These are phyloP conservation scores for Lentinula lateritia DNA, from an alignment of 768 basidiomycete genomes.

Conservation along the genomic window DNA sequence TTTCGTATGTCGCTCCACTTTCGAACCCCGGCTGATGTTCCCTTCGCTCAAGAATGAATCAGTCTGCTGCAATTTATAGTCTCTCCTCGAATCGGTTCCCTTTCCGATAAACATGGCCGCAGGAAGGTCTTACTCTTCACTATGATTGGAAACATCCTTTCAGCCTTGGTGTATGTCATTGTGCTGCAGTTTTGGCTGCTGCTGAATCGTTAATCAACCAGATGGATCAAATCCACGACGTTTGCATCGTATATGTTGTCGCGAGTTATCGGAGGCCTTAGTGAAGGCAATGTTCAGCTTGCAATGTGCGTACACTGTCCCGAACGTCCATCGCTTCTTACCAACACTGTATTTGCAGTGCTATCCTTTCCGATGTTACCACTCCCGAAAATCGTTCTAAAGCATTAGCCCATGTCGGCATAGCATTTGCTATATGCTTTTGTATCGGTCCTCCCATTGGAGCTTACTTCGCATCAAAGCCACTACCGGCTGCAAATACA, in stretches of 20 bases:
- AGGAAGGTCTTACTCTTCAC: constrained; percentile 76
- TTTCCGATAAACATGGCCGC: constrained; percentile 90
- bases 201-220: constrained; percentile 19
- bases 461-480: constrained; percentile 91
- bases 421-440: constrained; percentile 96
- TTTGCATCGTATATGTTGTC: constrained; percentile 90
- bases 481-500: constrained; percentile 53
- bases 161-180: constrained; percentile 72
- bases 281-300: constrained; percentile 96
- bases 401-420: constrained; percentile 87
- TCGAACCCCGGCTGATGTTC: constrained; percentile 14
- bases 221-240: constrained; percentile 87
- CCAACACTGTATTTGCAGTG: constrained; percentile 39
- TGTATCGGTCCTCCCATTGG: constrained; percentile 90
- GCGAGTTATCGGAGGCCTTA: constrained; percentile 85
- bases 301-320: constrained; percentile 61
- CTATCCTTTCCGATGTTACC: constrained; percentile 90
- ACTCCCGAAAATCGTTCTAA: constrained; percentile 74
- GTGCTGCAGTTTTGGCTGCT: not conserved
- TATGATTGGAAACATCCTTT: constrained; percentile 92
- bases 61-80: constrained; percentile 83
- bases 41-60: constrained; percentile 27
- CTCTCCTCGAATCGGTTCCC: constrained; percentile 72
- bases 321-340: not conserved
- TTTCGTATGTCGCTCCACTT: constrained; percentile 56